Conservation (phyloP, 371 early-diverging fungal species). For the Rhizopus delemar region DNA sequence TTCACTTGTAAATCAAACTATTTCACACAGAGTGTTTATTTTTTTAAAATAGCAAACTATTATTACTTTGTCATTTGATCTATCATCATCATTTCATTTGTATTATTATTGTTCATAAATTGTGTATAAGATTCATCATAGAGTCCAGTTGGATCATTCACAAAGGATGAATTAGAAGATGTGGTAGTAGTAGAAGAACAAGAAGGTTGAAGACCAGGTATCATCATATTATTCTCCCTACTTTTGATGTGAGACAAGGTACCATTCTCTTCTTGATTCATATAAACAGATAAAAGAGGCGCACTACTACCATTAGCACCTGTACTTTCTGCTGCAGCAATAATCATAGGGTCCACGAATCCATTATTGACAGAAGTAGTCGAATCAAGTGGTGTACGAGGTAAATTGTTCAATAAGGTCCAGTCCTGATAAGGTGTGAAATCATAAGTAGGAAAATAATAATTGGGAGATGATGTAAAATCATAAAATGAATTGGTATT, state of each 20-base stretch:
- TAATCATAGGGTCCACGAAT: constrained; percentile 33
- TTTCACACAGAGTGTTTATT: background rate
- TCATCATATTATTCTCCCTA: constrained; percentile 4
- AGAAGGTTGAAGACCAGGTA: constrained; percentile 27
- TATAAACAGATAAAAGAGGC: constrained; percentile 12
- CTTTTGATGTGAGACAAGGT: constrained; percentile 13
- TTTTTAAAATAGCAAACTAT: background rate
- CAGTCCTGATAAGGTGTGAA: constrained; percentile 17
- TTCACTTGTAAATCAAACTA: background rate
- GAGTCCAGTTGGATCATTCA: background rate
- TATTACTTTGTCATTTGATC: constrained; percentile 8
- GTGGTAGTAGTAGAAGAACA: constrained; percentile 22
- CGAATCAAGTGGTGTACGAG: background rate
- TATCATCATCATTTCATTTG: constrained; percentile 18
- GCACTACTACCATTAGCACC: background rate
- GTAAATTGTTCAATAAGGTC: background rate
- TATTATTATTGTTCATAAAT: constrained; percentile 16
- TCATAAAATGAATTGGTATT: constrained; percentile 14
- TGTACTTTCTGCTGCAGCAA: constrained; percentile 26
- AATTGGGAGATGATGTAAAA: constrained; percentile 6
- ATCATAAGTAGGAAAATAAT: background rate
- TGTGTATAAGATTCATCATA: constrained; percentile 9
- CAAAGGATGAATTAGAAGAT: constrained; percentile 8
- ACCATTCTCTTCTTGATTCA: constrained; percentile 5
- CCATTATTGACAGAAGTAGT: constrained; percentile 8